phyloP scores from a whole-genome alignment of 352 stramenopile genomes.

The Blastocystis sp. region DNA sequence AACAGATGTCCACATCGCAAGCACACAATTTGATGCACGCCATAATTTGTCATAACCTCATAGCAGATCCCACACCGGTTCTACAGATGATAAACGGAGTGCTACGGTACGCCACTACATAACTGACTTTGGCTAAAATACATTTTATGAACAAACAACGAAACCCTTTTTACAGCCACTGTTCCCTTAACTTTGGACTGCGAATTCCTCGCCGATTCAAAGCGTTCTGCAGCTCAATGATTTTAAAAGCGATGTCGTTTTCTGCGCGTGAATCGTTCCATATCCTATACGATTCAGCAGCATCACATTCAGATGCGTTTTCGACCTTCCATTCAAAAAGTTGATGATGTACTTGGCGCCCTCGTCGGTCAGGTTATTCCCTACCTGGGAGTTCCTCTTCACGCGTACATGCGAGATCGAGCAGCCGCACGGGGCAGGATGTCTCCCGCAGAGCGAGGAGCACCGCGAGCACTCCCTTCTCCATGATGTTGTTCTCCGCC shows the following conservation, averaged over 20 bases:
- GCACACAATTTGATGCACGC: neutral
- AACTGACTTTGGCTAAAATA: neutral
- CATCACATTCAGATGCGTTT: neutral
- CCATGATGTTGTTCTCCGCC: constrained; percentile 50
- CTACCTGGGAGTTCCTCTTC: neutral
- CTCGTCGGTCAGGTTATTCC: constrained; percentile 50
- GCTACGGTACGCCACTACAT: neutral
- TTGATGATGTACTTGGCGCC: constrained; percentile 51
- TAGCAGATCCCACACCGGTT: constrained; percentile 14
- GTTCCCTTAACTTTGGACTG: constrained; percentile 18
- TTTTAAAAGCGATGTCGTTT: constrained; percentile 35
- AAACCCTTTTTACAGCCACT: constrained; percentile 8
- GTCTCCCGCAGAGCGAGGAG: constrained; percentile 7
- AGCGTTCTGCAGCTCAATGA: constrained; percentile 2
- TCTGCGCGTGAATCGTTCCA: neutral
- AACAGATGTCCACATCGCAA: constrained; percentile 41
- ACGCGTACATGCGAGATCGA: constrained; percentile 23
- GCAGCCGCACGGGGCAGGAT: neutral
- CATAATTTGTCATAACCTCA: constrained; percentile 4
- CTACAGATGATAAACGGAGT: neutral
- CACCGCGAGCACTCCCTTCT: neutral
- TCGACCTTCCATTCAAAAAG: constrained; percentile 45
- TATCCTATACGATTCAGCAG: neutral
- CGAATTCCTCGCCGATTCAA: constrained; percentile 18
- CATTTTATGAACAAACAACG: constrained; percentile 20